Conservation (phyloP, 805 yeast genomes). For the Spathaspora boniae region DNA sequence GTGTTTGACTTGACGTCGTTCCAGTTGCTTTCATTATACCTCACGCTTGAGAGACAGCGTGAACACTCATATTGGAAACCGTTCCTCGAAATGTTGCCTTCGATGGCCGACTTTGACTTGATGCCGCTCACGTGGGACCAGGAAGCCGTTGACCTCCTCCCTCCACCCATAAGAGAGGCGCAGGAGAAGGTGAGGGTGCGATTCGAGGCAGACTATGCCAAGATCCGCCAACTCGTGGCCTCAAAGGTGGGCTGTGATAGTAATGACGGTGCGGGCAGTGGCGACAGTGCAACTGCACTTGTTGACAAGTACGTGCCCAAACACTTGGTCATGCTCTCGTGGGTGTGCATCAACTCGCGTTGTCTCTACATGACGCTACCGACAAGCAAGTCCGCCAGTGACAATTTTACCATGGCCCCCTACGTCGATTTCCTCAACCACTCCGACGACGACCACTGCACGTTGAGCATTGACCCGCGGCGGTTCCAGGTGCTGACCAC, state of each 20-base stretch:
- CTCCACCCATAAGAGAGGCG: conserved; percentile 40
- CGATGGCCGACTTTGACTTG: conserved; percentile 44
- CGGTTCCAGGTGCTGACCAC: conserved; percentile 52
- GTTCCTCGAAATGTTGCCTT: conserved; percentile 64
- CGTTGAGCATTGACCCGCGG: conserved; percentile 38
- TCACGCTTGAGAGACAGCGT: conserved; percentile 43
- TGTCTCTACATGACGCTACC: conserved; percentile 78
- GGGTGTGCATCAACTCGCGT: conserved; percentile 89
- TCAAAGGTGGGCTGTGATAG: neutral
- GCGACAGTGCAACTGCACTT: neutral
- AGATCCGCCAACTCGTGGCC: conserved; percentile 23
- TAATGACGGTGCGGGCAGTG: too few species aligned
- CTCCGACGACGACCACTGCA: conserved; percentile 49
- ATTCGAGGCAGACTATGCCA: conserved; percentile 44
- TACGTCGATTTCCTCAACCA: conserved; percentile 88
- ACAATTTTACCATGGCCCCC: conserved; percentile 89
- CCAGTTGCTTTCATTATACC: conserved; percentile 53
- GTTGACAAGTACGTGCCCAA: conserved; percentile 11
- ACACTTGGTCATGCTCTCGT: conserved; percentile 55
- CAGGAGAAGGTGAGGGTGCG: conserved; percentile 38
- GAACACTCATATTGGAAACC: conserved; percentile 60
- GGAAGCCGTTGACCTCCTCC: conserved; percentile 37
- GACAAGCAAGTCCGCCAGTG: conserved; percentile 45
- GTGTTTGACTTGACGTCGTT: conserved; percentile 50
- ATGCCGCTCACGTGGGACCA: conserved; percentile 66